phyloP scores from a whole-genome alignment of 2,329 filamentous ascomycete species.

The Aspergillus udagawae region DNA sequence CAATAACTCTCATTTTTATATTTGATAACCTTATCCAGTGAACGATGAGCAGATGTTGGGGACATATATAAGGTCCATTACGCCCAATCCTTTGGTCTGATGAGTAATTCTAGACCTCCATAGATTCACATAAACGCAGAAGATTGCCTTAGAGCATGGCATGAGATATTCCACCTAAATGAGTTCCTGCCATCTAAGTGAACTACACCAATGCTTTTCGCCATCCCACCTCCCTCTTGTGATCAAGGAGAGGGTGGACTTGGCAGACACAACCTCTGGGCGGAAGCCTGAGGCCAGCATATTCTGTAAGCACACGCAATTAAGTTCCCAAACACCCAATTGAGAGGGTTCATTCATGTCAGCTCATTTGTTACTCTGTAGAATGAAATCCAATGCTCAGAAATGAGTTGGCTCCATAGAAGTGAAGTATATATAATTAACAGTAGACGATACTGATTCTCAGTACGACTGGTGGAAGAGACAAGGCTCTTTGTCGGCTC shows the following conservation, averaged over 20 bases:
- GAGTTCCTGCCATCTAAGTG: not conserved
- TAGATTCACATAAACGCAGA: not conserved
- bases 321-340: not conserved
- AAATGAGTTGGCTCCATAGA: not conserved
- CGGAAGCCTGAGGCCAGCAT: not conserved
- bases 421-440: not conserved
- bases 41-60: not conserved
- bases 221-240: not conserved
- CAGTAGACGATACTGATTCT: not conserved
- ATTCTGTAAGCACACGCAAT: not conserved
- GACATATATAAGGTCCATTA: not conserved
- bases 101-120: not conserved
- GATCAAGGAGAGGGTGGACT: not conserved
- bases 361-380: not conserved
- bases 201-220: not conserved
- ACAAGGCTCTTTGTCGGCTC: conserved; percentile 1
- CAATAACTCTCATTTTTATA: not conserved
- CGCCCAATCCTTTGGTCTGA: not conserved
- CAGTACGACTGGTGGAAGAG: not conserved
- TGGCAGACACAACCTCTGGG: not conserved
- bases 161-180: not conserved
- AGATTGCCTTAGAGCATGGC: not conserved
- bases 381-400: not conserved
- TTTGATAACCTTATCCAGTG: not conserved
- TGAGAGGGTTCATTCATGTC: not conserved